Percentiles rank a stretch among this genome's conserved stretches.
Conservation (phyloP, 2,329 filamentous ascomycete genomes). For the Cytospora paraplurivora region DNA sequence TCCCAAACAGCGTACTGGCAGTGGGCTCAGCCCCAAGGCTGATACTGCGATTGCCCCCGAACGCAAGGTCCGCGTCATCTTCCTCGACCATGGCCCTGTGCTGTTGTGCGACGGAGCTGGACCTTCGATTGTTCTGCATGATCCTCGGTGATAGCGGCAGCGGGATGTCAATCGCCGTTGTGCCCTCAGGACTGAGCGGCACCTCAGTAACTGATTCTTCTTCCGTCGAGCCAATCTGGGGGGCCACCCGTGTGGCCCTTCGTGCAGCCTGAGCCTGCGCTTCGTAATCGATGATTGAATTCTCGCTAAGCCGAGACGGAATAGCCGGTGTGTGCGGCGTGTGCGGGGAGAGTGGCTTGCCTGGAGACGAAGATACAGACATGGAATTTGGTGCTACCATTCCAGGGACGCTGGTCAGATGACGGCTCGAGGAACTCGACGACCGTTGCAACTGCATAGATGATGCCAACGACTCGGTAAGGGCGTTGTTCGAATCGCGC, state of each 20-base stretch:
- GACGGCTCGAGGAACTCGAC: constrained; percentile 69
- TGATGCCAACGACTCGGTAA: constrained; percentile 92
- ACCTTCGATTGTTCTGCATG: constrained; percentile 56
- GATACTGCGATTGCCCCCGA: constrained; percentile 65
- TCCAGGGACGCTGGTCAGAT: constrained; percentile 61
- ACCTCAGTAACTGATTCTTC: constrained; percentile 41
- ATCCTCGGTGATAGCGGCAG: constrained; percentile 69
- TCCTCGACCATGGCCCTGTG: constrained; percentile 57
- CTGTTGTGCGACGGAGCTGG: constrained; percentile 70
- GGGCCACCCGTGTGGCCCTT: constrained; percentile 34
- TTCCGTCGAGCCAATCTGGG: constrained; percentile 34
- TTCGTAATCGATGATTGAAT: constrained; percentile 75
- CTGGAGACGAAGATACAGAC: constrained; percentile 85
- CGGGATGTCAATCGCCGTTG: constrained; percentile 73
- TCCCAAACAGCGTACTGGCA: constrained; percentile 62
- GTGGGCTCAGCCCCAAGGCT: constrained; percentile 68
- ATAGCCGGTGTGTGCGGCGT: constrained; percentile 93
- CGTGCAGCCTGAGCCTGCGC: constrained; percentile 36
- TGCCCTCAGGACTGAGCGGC: constrained; percentile 51
- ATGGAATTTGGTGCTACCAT: constrained; percentile 74
- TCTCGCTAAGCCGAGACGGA: constrained; percentile 88
- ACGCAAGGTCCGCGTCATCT: constrained; percentile 62
- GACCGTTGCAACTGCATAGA: constrained; percentile 84
- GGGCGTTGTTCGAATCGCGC: constrained; percentile 82
- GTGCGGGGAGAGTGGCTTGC: constrained; percentile 85